Percentiles rank a stretch among this genome's conserved stretches.
Evolutionary conservation across 1,139 yeast genomes (phyloP).

Genomic region (Kodamaea arcana): DNA sequence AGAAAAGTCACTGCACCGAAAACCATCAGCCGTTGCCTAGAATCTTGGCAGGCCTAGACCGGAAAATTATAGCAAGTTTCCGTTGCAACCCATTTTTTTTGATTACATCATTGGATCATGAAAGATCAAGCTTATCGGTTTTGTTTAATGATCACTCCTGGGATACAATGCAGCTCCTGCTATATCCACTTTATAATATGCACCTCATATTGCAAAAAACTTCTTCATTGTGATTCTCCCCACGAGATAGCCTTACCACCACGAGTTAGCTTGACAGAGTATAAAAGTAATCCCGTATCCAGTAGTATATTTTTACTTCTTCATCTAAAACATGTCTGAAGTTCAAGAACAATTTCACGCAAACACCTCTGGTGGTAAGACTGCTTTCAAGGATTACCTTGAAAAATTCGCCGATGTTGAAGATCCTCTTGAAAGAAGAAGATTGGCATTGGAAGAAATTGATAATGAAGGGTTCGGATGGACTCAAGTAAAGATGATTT

Average conservation of each 20-base stretch:
- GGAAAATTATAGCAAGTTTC: background rate
- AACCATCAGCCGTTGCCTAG: background rate
- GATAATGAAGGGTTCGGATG: constrained; percentile 83
- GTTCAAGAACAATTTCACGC: constrained; percentile 20
- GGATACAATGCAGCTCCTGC: no score
- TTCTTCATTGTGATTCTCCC: background rate
- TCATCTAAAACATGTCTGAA: constrained; percentile 18
- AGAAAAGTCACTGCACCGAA: no score
- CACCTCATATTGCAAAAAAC: background rate
- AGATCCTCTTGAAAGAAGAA: constrained; percentile 86
- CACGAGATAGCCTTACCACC: constrained; percentile 1
- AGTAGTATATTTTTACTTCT: background rate
- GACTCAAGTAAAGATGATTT: constrained; percentile 83
- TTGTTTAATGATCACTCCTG: no score
- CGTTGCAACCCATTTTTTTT: no score
- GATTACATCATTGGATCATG: no score
- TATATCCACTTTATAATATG: background rate
- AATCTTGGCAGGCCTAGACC: background rate
- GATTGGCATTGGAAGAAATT: constrained; percentile 83
- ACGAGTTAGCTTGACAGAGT: background rate
- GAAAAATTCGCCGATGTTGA: constrained; percentile 81
- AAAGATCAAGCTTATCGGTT: no score
- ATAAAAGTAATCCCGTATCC: background rate
- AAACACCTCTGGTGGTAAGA: constrained; percentile 63
- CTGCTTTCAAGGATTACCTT: constrained; percentile 83